Evolutionary conservation across 371 early-diverging fungal species (phyloP), one percentile per base, ranked within the genome.

Genomic region (Blakeslea trispora): DNA sequence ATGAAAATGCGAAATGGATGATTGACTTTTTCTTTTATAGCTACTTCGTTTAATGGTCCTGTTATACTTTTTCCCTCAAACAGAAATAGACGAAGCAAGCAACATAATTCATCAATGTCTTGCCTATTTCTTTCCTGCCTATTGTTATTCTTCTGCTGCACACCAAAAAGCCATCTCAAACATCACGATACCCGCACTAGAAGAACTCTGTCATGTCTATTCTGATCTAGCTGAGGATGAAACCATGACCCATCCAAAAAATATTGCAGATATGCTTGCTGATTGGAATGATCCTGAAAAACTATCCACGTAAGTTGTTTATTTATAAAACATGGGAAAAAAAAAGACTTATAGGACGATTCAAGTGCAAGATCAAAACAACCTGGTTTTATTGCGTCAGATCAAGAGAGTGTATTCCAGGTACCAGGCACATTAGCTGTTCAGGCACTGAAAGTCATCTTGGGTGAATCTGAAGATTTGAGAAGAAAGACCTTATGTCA

Each of bases 41-140:
- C 69, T 87, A 22, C 69, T 94, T 50, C 79, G 85, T 40, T 69
- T 82, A 48, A 65, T 94, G 71, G 71, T 91, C 3, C 61, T 89
- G 0, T 72, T 91, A 10, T 94, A 93, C 68, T 94, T 89, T 68
- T 87, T 91, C 64, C 89, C 91, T 5, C 61, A 69, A 1, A 86
- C 88, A 7, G 65, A 65, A 1, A 86, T 87, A 11, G 53, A 61
- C 17, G 40, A 46, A 14, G 61, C 59, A 21, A 91, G 90, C 60
- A 67, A 81, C 47, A 83, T 81, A 24, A 71, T 91, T 43, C 80
- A 90, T 2, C 95, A 93, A 66, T 92, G 92, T 53, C 72, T 94
- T 18, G 82, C 82, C 22, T 93, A 93, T 66, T 94, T 94, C 59
- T 84, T 94, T 62, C 92, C 91, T 5, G 92, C 87, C 7, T 92